Evolutionary conservation across 441 rosid species (phyloP).

Genomic region (Erodium texanum): DNA sequence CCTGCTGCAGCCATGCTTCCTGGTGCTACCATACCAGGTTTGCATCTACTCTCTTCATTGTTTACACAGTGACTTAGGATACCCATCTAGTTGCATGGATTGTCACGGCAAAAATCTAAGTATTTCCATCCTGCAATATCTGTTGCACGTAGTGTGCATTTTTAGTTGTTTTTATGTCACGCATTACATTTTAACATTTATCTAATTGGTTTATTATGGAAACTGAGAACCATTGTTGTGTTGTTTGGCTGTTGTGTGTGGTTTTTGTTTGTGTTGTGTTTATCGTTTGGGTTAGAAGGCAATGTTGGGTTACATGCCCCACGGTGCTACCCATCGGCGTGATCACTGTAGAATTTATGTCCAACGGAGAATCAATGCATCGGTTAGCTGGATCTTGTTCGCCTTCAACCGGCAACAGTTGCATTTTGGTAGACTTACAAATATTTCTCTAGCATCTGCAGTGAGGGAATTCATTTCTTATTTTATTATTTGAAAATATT

Average conservation of each 20-base stretch:
- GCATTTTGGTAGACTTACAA: slow-evolving; percentile 23
- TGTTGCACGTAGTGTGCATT: slow-evolving; percentile 5
- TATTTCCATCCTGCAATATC: slow-evolving; percentile 8
- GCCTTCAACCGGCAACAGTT: slow-evolving; percentile 25
- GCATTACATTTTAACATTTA: slow-evolving; percentile 10
- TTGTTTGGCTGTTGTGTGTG: slow-evolving; percentile 30
- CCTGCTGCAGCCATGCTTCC: slow-evolving; percentile 17
- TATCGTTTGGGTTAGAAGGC: slow-evolving; percentile 29
- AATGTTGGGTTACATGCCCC: slow-evolving; percentile 27
- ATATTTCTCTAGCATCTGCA: slow-evolving; percentile 24
- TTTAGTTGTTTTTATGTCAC: slow-evolving; percentile 12
- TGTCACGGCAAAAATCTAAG: not conserved
- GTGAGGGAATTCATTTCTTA: slow-evolving; percentile 21
- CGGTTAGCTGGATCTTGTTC: slow-evolving; percentile 25
- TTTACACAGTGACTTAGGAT: not conserved
- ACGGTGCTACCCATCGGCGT: slow-evolving; percentile 24
- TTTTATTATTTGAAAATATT: slow-evolving; percentile 19
- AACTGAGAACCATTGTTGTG: slow-evolving; percentile 25
- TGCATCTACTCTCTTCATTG: slow-evolving; percentile 7
- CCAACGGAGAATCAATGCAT: slow-evolving; percentile 19
- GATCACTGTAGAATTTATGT: slow-evolving; percentile 21
- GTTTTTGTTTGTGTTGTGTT: slow-evolving; percentile 25
- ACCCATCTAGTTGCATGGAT: not conserved
- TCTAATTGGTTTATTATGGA: slow-evolving; percentile 17
- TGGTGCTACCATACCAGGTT: slow-evolving; percentile 24